A percentile compares a stretch with the other conserved stretches of the same genome.
phyloP scores from a whole-genome alignment of 306 rosid genomes.

The Astragalus membranaceus region DNA sequence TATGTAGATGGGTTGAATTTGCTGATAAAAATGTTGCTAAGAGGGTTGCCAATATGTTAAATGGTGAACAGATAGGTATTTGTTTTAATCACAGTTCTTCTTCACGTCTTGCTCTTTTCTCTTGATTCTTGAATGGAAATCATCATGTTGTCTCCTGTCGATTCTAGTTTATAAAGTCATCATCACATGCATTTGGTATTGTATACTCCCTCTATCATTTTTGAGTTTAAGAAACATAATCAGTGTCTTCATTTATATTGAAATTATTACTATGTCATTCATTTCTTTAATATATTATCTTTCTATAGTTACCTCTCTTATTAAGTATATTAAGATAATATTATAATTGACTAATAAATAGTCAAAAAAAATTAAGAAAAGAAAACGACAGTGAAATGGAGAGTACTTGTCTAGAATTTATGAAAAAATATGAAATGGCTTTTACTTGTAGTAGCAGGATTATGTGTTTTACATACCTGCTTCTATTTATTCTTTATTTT shows the following conservation, averaged over 20 bases:
- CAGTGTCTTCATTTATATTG: background rate
- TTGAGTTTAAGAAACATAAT: background rate
- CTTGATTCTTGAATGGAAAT: background rate
- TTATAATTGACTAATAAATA: background rate
- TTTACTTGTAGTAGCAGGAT: background rate
- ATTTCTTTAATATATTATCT: background rate
- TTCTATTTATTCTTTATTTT: background rate
- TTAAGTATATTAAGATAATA: background rate
- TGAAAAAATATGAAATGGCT: background rate
- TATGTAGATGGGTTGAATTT: conserved; percentile 87
- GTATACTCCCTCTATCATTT: background rate
- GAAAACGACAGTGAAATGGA: background rate
- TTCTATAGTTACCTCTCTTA: background rate
- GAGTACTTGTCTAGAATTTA: background rate
- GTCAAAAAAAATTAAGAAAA: no score
- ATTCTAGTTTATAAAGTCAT: background rate
- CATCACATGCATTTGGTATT: background rate
- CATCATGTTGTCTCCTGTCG: background rate
- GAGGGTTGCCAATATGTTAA: conserved; percentile 69
- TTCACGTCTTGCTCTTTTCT: background rate
- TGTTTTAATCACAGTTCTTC: background rate
- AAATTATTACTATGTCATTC: background rate
- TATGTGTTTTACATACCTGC: background rate
- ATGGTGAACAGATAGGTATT: conserved; percentile 89
- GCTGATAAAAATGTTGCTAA: conserved; percentile 66